phyloP scores from a whole-genome alignment of 129 eudicot species.

The Glebionis coronaria region DNA sequence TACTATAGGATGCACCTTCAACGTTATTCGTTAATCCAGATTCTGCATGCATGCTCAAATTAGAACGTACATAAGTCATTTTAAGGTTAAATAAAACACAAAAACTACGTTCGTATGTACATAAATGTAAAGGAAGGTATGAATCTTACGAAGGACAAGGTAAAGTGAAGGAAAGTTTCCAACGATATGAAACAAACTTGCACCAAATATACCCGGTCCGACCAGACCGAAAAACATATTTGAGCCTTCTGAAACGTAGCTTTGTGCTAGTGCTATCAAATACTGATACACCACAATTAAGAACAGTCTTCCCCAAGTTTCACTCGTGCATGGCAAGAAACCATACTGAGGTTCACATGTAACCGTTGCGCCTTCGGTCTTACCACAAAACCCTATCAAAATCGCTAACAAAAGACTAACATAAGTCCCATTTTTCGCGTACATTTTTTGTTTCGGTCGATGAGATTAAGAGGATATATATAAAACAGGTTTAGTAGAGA shows the following conservation, averaged over 20 bases:
- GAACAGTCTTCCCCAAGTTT: conserved; percentile 45
- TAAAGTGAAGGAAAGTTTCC: conserved; percentile 44
- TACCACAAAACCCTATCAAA: conserved; percentile 15
- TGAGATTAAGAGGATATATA: no score
- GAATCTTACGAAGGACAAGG: conserved; percentile 42
- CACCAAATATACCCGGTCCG: conserved; percentile 61
- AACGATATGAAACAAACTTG: conserved; percentile 48
- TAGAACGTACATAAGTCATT: no score
- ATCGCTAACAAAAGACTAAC: conserved; percentile 4
- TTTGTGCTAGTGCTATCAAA: conserved; percentile 43
- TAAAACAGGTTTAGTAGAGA: no score
- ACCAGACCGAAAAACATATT: conserved; percentile 37
- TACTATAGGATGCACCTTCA: conserved; percentile 35
- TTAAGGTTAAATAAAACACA: no score
- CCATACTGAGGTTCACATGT: conserved; percentile 54
- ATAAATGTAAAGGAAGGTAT: background rate
- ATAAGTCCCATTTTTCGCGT: background rate
- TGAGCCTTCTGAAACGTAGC: conserved; percentile 42
- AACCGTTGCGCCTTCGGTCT: conserved; percentile 26
- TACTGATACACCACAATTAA: conserved; percentile 48
- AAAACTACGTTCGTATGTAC: no score
- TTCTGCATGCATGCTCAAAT: conserved; percentile 15
- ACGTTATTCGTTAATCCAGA: conserved; percentile 25
- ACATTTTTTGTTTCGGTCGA: background rate
- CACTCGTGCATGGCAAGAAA: conserved; percentile 61